Conservation (phyloP, 148 eudicot genomes). For the Rhododendron kiyosumense region DNA sequence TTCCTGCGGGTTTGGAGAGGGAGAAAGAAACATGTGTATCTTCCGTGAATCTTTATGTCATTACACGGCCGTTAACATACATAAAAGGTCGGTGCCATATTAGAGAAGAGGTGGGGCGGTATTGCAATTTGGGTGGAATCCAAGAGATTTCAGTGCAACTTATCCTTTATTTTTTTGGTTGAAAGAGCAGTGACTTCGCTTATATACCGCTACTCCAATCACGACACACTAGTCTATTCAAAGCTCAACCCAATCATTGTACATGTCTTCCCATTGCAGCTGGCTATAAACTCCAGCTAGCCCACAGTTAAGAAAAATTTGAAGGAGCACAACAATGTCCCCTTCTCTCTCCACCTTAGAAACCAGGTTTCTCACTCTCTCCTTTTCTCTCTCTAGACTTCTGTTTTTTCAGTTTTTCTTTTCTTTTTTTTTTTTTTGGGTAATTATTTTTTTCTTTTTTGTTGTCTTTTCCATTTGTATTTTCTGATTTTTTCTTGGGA, state of each 20-base stretch:
- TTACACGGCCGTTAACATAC: background rate
- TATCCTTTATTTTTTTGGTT: background rate
- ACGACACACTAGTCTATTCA: background rate
- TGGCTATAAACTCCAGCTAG: no score
- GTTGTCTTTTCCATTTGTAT: background rate
- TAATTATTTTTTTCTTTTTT: no score
- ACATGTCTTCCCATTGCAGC: background rate
- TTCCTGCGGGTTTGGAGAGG: background rate
- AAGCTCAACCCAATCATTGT: background rate
- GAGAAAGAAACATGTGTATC: background rate
- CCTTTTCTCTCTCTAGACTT: background rate
- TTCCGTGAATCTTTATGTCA: background rate
- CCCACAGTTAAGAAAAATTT: background rate
- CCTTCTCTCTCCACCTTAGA: background rate
- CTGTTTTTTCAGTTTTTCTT: background rate
- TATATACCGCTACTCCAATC: no score
- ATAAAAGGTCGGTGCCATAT: background rate
- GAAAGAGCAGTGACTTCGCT: background rate
- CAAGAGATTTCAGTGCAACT: background rate
- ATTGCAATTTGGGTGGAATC: background rate
- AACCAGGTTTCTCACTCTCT: conserved; percentile 11
- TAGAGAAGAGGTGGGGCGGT: background rate
- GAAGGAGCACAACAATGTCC: background rate
- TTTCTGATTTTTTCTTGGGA: background rate
- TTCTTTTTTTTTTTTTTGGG: background rate